Base-by-base conservation (phyloP, 78 protist species). In the Blattamonas nauphoetae region DNA sequence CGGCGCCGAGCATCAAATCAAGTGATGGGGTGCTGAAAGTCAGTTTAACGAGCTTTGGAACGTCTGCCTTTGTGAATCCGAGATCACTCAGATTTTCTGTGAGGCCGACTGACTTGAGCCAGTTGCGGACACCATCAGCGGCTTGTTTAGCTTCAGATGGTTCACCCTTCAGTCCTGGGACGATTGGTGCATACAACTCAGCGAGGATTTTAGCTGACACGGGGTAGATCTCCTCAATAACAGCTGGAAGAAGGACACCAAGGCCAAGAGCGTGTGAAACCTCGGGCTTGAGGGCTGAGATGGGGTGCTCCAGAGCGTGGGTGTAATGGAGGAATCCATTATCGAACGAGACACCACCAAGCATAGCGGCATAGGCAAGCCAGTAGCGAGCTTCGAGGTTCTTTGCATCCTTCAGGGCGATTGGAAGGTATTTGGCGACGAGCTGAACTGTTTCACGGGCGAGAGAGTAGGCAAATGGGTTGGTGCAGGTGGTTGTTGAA, bases 251-350 rank as follows among this genome's bases (percentile, higher is more conserved):
- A 1, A 86, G 35, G 77, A 86, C 1, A 42, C 55, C 34, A n/a
- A 86, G 43, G 3, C 88, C 88, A 21, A 86, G 43, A 1, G 64
- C 88, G 1, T 86, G 88, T 44, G 88, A n/a, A 36, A 86, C 36
- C 35, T 86, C 88, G 1, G 88, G 78, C 1, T 77, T 2, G 1
- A 3, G 1, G 43, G 88, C 88, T 44, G 88, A 86, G 11, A 86
- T 41, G 77, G 88, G 33, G 77, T 86, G 88, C 78, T 86, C 88
- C 1, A 86, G 46, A 2, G 88, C 88, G 42, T 86, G 88, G n/a
- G n/a, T n/a, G n/a, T n/a, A n/a, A n/a, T n/a, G n/a, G n/a, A n/a
- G n/a, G n/a, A n/a, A n/a, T n/a, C 33, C 55, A 6, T 46, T 82
- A 21, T 86, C 6, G 78, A 86, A 86, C 55, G 78, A 1, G 45